Evolutionary conservation across 2,329 filamentous ascomycete species (phyloP).

Genomic region (Cladosporium sp.): DNA sequence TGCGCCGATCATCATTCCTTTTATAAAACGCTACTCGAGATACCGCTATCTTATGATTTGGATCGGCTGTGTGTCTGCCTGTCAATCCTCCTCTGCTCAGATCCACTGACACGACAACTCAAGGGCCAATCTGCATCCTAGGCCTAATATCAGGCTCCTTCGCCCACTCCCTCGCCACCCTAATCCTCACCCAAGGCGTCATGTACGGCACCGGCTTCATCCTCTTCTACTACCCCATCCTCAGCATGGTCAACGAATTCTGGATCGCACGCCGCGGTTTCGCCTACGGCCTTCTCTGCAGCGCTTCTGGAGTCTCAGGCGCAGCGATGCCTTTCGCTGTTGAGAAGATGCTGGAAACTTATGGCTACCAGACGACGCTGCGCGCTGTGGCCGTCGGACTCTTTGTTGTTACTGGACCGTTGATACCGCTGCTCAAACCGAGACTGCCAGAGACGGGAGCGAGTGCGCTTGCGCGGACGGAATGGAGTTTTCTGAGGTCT

Average conservation of each 20-base stretch:
- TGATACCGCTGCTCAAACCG: slow-evolving; percentile 37
- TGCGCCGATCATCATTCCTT: slow-evolving; percentile 50
- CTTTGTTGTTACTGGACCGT: slow-evolving; percentile 34
- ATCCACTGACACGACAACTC: neutral
- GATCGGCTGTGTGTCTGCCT: slow-evolving; percentile 36
- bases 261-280: slow-evolving; percentile 30
- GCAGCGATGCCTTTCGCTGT: slow-evolving; percentile 29
- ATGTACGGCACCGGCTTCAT: slow-evolving; percentile 62
- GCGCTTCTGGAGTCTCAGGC: slow-evolving; percentile 29
- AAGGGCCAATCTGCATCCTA: slow-evolving; percentile 28
- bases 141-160: slow-evolving; percentile 41
- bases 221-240: slow-evolving; percentile 30
- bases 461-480: slow-evolving; percentile 27
- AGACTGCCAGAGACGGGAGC: slow-evolving; percentile 31
- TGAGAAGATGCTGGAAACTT: slow-evolving; percentile 24
- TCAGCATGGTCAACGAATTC: slow-evolving; percentile 35
- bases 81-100: neutral
- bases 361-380: slow-evolving; percentile 30
- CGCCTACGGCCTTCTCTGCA: slow-evolving; percentile 31
- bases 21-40: slow-evolving; percentile 42
- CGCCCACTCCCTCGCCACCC: slow-evolving; percentile 52
- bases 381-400: slow-evolving; percentile 26
- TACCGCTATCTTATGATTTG: slow-evolving; percentile 49
- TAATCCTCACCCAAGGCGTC: slow-evolving; percentile 63
- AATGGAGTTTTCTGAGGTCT: slow-evolving; percentile 35